A percentile compares a stretch with the other conserved stretches of the same genome.
Conservation (phyloP, 1,284 basidiomycete genomes). For the Ceratobasidium sp. region DNA sequence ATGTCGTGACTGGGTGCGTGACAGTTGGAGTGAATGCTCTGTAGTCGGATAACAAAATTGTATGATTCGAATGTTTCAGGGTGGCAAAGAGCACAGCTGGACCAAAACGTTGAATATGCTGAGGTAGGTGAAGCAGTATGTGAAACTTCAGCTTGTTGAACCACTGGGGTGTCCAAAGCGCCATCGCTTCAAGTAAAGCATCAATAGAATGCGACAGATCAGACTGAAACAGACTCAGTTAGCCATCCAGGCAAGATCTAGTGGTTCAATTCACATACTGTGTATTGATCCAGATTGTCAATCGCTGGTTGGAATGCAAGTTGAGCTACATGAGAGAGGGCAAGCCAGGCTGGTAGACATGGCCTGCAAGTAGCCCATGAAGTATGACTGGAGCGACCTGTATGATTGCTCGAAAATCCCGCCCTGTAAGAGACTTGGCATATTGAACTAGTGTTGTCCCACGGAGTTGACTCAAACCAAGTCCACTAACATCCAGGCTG, state of each 20-base stretch:
- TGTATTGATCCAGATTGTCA: constrained; percentile 51
- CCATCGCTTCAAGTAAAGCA: constrained; percentile 52
- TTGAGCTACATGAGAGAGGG: constrained; percentile 54
- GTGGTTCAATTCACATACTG: neutral
- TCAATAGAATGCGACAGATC: constrained; percentile 52
- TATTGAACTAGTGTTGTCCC: constrained; percentile 54
- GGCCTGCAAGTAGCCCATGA: constrained; percentile 52
- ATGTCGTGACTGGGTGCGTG: constrained; percentile 61
- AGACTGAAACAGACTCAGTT: neutral
- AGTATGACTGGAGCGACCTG: constrained; percentile 58
- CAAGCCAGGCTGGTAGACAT: constrained; percentile 53
- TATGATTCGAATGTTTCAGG: constrained; percentile 61
- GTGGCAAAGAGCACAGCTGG: constrained; percentile 59
- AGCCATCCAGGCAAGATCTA: too few species aligned
- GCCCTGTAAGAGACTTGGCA: constrained; percentile 54
- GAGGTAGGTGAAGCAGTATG: constrained; percentile 49
- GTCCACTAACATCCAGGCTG: constrained; percentile 51
- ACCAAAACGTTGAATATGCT: constrained; percentile 54
- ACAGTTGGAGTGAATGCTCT: constrained; percentile 59
- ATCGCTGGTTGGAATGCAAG: constrained; percentile 57
- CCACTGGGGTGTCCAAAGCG: constrained; percentile 53
- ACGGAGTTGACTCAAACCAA: constrained; percentile 50
- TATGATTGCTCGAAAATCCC: constrained; percentile 55
- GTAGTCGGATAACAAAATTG: constrained; percentile 59
- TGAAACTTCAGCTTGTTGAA: constrained; percentile 59